phyloP scores from a whole-genome alignment of 768 basidiomycete genomes.

The Xanthoconium purpureum region DNA sequence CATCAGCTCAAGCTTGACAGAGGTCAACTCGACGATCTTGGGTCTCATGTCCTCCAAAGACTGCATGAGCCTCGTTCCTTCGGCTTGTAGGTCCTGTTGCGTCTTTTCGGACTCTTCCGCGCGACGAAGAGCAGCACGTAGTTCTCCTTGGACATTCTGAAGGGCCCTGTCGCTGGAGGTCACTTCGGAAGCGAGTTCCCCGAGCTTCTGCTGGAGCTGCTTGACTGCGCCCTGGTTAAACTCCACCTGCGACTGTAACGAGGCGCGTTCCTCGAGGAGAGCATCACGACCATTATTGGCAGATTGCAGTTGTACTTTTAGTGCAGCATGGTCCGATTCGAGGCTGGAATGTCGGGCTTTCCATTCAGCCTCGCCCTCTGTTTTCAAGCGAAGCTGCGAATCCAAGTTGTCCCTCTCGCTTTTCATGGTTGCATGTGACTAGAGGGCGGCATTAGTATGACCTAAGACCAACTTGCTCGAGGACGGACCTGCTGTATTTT shows the following conservation, averaged over 20 bases:
- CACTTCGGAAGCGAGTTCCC: constrained; percentile 52
- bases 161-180: constrained; percentile 52
- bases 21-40: constrained; percentile 79
- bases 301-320: constrained; percentile 43
- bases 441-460: neutral
- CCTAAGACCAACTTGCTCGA: neutral
- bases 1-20: constrained; percentile 62
- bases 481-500: constrained; percentile 69
- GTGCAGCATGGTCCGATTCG: constrained; percentile 36
- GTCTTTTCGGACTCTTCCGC: constrained; percentile 72
- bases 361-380: constrained; percentile 47
- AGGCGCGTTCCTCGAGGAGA: constrained; percentile 48
- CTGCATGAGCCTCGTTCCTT: constrained; percentile 74
- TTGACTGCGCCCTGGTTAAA: constrained; percentile 45
- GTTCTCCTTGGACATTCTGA: constrained; percentile 61
- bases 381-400: constrained; percentile 40
- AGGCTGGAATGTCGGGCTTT: constrained; percentile 47
- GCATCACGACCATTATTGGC: constrained; percentile 45
- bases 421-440: constrained; percentile 61
- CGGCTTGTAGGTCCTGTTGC: constrained; percentile 69
- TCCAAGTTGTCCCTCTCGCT: constrained; percentile 58
- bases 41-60: constrained; percentile 84
- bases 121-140: constrained; percentile 59
- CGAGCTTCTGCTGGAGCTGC: constrained; percentile 59
- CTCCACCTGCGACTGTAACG: constrained; percentile 47